These are phyloP conservation scores for Macrophomina phaseolina DNA, from an alignment of 2,329 filamentous ascomycete species.

Conservation along the genomic window DNA sequence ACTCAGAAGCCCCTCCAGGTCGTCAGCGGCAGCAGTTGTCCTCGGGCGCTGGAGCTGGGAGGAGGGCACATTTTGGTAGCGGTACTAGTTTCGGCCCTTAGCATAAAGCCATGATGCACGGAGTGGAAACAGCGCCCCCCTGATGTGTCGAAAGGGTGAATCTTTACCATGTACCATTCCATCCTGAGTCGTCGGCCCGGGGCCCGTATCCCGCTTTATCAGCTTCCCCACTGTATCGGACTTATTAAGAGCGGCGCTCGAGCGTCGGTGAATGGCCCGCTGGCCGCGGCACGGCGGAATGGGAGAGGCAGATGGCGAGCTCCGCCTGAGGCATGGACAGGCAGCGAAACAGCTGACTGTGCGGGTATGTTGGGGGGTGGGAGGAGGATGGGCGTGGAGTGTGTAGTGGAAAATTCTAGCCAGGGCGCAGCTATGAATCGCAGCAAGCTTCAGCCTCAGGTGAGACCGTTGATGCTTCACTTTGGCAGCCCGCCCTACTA, in stretches of 20 bases:
- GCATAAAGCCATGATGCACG: constrained; percentile 25
- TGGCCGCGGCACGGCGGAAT: constrained; percentile 18
- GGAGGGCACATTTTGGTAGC: constrained; percentile 28
- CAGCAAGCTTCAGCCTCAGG: constrained; percentile 19
- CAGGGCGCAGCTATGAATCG: constrained; percentile 17
- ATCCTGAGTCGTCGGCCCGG: constrained; percentile 26
- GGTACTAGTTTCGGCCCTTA: constrained; percentile 28
- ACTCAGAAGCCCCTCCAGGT: constrained; percentile 24
- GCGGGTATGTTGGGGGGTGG: background rate
- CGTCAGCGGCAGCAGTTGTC: constrained; percentile 19
- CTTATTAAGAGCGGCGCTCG: constrained; percentile 25
- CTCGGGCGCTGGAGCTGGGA: constrained; percentile 22
- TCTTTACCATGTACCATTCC: constrained; percentile 29
- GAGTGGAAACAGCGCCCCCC: constrained; percentile 21
- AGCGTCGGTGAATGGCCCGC: constrained; percentile 25
- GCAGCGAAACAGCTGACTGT: background rate
- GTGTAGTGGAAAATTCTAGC: background rate
- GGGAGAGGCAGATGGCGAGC: constrained; percentile 9
- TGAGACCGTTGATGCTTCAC: constrained; percentile 17
- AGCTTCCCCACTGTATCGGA: constrained; percentile 27
- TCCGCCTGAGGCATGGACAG: constrained; percentile 26
- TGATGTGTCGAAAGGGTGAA: constrained; percentile 23
- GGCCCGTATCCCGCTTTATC: constrained; percentile 25
- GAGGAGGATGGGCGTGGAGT: background rate
- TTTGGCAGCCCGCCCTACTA: constrained; percentile 11